These are phyloP conservation scores for Quercus tomentella DNA, from an alignment of 331 rosid genomes.

Conservation along the genomic window DNA sequence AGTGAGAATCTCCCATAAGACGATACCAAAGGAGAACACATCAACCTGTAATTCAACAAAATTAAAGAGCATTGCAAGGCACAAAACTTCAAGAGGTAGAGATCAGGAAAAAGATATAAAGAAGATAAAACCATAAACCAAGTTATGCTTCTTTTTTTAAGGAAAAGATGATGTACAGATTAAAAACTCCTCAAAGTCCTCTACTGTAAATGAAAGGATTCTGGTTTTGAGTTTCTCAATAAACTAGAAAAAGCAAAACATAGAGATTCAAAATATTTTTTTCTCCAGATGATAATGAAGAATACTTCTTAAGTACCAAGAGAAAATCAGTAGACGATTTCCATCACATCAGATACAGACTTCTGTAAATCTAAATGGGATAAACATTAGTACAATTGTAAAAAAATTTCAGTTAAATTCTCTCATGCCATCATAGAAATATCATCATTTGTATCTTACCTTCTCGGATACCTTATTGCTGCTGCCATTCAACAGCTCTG, in stretches of 20 bases:
- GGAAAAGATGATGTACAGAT: background rate
- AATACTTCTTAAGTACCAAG: background rate
- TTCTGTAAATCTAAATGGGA: background rate
- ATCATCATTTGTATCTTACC: slow-evolving; percentile 36
- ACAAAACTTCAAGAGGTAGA: slow-evolving; percentile 7
- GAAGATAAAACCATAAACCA: slow-evolving; percentile 2
- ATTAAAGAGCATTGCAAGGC: slow-evolving; percentile 7
- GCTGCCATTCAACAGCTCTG: slow-evolving; percentile 91
- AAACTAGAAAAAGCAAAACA: background rate
- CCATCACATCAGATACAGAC: background rate
- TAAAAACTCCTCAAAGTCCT: background rate
- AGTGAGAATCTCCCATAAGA: slow-evolving; percentile 92
- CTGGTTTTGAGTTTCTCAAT: background rate
- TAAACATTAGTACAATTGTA: background rate
- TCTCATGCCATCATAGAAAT: background rate
- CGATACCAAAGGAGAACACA: slow-evolving; percentile 93
- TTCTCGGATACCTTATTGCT: slow-evolving; percentile 96
- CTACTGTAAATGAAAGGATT: background rate
- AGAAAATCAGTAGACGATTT: background rate
- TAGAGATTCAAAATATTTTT: background rate
- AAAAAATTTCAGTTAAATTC: background rate
- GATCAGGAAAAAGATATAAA: slow-evolving; percentile 10
- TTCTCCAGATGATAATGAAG: background rate
- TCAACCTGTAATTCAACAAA: slow-evolving; percentile 63
- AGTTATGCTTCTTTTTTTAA: background rate